These are phyloP conservation scores for Geosmithia flava DNA, from an alignment of 2,329 filamentous ascomycete species.

Conservation along the genomic window DNA sequence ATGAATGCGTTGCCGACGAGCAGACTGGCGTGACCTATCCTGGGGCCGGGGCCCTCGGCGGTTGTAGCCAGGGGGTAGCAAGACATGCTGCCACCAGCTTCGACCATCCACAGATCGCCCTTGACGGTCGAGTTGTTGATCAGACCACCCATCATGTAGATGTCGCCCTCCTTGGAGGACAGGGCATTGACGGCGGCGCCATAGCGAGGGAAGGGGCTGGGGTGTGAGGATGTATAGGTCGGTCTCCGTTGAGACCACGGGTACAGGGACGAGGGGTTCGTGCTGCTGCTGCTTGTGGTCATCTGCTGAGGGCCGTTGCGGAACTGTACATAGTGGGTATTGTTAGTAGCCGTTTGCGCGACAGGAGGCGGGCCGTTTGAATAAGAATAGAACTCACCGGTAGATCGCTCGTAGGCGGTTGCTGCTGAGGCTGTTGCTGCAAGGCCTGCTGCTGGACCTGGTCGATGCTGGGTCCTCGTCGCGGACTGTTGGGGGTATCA, in stretches of 20 bases:
- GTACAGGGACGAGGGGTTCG: slow-evolving; percentile 55
- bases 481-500: slow-evolving; percentile 44
- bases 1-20: slow-evolving; percentile 98
- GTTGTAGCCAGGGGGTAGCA: slow-evolving; percentile 89
- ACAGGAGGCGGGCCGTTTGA: not conserved
- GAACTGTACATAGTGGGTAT: slow-evolving; percentile 24
- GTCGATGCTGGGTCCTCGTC: slow-evolving; percentile 38
- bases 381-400: slow-evolving; percentile 22
- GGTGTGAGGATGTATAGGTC: slow-evolving; percentile 70
- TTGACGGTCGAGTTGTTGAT: slow-evolving; percentile 94
- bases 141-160: slow-evolving; percentile 94
- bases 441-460: slow-evolving; percentile 25
- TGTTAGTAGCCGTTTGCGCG: not conserved
- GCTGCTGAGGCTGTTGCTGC: slow-evolving; percentile 11
- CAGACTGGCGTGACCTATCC: slow-evolving; percentile 88
- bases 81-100: slow-evolving; percentile 74
- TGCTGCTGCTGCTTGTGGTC: slow-evolving; percentile 38
- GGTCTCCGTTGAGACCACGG: slow-evolving; percentile 90
- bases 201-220: slow-evolving; percentile 90
- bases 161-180: slow-evolving; percentile 90
- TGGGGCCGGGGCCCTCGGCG: slow-evolving; percentile 84
- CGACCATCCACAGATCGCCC: slow-evolving; percentile 95
- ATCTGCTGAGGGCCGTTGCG: slow-evolving; percentile 35
- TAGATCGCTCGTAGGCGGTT: slow-evolving; percentile 12
- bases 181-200: slow-evolving; percentile 89